Percentiles rank a stretch among this genome's conserved stretches.
Evolutionary conservation across 2,329 filamentous ascomycete genomes (phyloP).

Genomic region (Aspergillus intermedius): DNA sequence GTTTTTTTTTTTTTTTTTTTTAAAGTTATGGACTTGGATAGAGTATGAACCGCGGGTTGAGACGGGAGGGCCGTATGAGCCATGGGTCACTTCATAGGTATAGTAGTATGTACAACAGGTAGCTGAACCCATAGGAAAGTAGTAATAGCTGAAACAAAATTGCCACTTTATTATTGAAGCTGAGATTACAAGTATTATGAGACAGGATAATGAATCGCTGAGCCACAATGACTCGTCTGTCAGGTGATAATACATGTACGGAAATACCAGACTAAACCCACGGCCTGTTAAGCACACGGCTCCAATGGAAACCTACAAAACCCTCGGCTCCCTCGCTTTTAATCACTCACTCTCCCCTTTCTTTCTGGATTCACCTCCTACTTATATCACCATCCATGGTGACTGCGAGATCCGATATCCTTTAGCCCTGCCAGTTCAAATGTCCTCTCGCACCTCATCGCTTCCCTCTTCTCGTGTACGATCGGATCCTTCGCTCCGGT

Average conservation of each 20-base stretch:
- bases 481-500: conserved; percentile 38
- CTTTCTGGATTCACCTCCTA: too few relatives aligned
- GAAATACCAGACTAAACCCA: neutral
- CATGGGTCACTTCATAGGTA: neutral
- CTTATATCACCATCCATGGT: too few relatives aligned
- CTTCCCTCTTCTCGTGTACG: conserved; percentile 35
- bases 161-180: too few relatives aligned
- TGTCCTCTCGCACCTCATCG: conserved; percentile 34
- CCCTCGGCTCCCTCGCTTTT: too few relatives aligned
- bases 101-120: neutral
- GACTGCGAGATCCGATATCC: neutral
- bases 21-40: neutral
- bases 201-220: neutral
- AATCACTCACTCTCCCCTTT: too few relatives aligned
- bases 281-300: conserved; percentile 8
- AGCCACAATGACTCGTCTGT: neutral
- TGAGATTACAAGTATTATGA: too few relatives aligned
- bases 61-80: neutral
- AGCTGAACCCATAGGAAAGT: neutral
- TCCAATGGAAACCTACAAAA: conserved; percentile 15
- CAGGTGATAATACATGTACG: neutral
- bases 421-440: conserved; percentile 31
- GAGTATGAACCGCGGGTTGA: neutral
- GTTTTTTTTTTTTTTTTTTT: too few relatives aligned
- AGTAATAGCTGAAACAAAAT: too few relatives aligned